phyloP scores from a whole-genome alignment of 108 stramenopile genomes.

The Skeletonema menzelii region DNA sequence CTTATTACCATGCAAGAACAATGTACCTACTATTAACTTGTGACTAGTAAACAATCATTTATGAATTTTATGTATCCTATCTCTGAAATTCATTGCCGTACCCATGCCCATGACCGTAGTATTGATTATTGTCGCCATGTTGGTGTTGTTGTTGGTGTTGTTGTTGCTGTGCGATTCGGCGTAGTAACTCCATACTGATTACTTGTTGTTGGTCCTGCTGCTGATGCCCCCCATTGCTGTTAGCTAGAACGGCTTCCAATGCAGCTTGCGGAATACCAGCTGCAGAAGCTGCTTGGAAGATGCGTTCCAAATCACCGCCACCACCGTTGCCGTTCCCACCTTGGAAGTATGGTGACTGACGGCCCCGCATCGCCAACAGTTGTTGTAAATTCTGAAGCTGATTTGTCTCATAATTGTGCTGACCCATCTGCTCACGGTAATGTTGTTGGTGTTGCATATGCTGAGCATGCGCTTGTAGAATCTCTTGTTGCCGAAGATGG shows the following conservation, averaged over 20 bases:
- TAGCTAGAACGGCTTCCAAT: constrained; percentile 19
- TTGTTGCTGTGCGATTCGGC: constrained; percentile 12
- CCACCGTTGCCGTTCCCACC: constrained; percentile 5
- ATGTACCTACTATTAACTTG: not conserved
- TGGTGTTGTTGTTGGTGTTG: constrained; percentile 15
- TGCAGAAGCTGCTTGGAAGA: constrained; percentile 30
- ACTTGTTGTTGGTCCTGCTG: constrained; percentile 10
- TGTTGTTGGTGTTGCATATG: constrained; percentile 31
- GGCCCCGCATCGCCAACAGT: constrained; percentile 21
- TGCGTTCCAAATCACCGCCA: constrained; percentile 27
- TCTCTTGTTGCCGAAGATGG: constrained; percentile 19
- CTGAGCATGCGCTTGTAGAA: constrained; percentile 34
- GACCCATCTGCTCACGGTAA: constrained; percentile 20
- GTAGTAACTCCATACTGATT: constrained; percentile 30
- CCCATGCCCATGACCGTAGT: constrained; percentile 18
- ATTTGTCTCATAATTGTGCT: constrained; percentile 22
- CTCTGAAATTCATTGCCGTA: constrained; percentile 27
- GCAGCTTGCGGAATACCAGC: constrained; percentile 23
- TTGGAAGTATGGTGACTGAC: constrained; percentile 2
- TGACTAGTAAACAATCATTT: not conserved
- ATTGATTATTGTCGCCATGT: not conserved
- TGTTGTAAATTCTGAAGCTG: constrained; percentile 25
- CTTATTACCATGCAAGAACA: not conserved
- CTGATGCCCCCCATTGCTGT: constrained; percentile 2
- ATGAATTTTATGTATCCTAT: constrained; percentile 3